Evolutionary conservation across 805 yeast species (phyloP), one percentile per base, ranked within the genome.

Genomic region (Metschnikowia continentalis): DNA sequence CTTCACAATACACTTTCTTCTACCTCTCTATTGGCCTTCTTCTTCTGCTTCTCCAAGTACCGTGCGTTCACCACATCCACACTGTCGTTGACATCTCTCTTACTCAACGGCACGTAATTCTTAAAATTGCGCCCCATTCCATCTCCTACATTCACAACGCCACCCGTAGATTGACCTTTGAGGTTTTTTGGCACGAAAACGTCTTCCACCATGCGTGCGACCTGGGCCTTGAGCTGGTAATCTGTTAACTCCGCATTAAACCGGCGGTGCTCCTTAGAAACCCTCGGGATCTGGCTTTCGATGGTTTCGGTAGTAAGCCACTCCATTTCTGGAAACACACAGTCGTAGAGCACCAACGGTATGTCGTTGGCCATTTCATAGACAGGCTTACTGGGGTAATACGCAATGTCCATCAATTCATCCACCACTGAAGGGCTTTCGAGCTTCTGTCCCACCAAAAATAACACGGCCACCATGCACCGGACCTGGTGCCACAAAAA

Each of bases 401-500:
- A 70, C 3, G 72, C 74, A 1, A 81, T 69, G 59, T 92, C 78
- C 41, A 91, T 65, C 52, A 94, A 69, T 2, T 81, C 77, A 11
- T 67, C 65, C 1, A 94, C 73, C 0, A 90, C 66, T 0, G 66
- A 61, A 0, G 90, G 85, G 0, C 64, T 50, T 65, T 94, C 99
- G 19, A 80, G 75, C 14, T 74, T 73, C 66, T 90, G 96, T 0
- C 97, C 99, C 6, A 90, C 83, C 22, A 86, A 68, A 48, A 94
- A 81, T 50, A 94, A 65, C 10, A 87, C 74, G 0, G 96, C 96
- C 72, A 90, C 81, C 94, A 94, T 94, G 58, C 96, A 90, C 51
- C 99, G 79, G 17, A 94, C 99, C 68, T 94, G 99, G 65, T 94
- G 98, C 98, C 98, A 94, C 50, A 94, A 69, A 59, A 94, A 94